Conservation (phyloP, 371 early-diverging fungal genomes). For the Dinochytrium kinnereticum region DNA sequence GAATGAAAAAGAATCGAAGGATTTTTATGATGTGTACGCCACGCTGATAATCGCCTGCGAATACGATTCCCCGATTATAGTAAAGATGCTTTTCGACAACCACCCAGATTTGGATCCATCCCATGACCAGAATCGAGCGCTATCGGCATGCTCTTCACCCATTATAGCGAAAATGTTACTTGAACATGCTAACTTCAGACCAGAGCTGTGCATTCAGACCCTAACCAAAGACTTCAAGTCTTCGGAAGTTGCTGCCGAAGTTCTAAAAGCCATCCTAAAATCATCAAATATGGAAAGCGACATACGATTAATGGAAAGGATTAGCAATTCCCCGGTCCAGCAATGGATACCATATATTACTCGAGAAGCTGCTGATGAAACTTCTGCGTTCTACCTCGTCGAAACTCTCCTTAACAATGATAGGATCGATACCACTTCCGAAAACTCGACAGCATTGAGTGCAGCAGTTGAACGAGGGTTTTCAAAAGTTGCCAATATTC, state of each 20-base stretch:
- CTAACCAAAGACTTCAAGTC: not conserved
- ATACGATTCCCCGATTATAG: not conserved
- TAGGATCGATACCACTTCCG: conserved; percentile 15
- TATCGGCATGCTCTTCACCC: not conserved
- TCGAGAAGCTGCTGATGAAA: not conserved
- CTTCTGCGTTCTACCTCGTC: not conserved
- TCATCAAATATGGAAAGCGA: not conserved
- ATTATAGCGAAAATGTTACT: not conserved
- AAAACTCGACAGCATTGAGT: not conserved
- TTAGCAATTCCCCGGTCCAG: not conserved
- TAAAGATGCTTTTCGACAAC: not conserved
- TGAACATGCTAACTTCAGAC: not conserved
- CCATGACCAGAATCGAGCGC: not conserved
- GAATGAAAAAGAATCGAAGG: not conserved
- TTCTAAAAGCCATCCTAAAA: not conserved
- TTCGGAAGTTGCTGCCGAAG: not conserved
- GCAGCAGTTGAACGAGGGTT: not conserved
- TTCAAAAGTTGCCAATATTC: not conserved
- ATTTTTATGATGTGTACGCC: not conserved
- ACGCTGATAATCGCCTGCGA: not conserved
- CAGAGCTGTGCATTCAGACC: not conserved
- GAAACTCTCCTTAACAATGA: not conserved
- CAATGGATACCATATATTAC: not conserved
- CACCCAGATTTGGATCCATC: not conserved
- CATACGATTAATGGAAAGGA: not conserved